phyloP scores from a whole-genome alignment of 2,329 filamentous ascomycete genomes.

The Pseudocercospora eumusae region DNA sequence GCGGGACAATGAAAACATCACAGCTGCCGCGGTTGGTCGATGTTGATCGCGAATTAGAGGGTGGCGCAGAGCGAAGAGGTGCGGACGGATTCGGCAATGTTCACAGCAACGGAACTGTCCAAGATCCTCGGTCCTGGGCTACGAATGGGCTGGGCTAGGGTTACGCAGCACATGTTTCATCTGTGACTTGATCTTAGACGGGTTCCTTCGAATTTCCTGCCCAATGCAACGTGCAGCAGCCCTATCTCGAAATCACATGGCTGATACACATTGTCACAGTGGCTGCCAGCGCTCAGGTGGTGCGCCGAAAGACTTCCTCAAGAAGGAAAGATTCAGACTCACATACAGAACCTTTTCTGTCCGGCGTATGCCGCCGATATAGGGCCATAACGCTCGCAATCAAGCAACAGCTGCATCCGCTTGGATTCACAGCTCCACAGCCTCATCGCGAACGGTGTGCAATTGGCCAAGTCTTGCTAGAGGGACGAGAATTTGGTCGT shows the following conservation, averaged over 20 bases:
- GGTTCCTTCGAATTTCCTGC: background rate
- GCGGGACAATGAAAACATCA: conserved; percentile 40
- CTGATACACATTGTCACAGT: conserved; percentile 22
- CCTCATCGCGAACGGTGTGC: conserved; percentile 51
- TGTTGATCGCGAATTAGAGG: conserved; percentile 69
- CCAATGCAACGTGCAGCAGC: background rate
- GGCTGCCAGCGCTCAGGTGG: conserved; percentile 62
- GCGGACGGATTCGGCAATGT: conserved; percentile 72
- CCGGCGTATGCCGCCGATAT: conserved; percentile 59
- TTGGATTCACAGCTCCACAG: conserved; percentile 58
- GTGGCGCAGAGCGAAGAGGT: conserved; percentile 49
- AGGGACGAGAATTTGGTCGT: conserved; percentile 67
- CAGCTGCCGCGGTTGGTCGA: conserved; percentile 73
- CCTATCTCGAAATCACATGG: background rate
- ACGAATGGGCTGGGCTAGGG: conserved; percentile 86
- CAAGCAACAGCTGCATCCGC: conserved; percentile 59
- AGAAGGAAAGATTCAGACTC: conserved; percentile 53
- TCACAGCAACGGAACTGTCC: conserved; percentile 83
- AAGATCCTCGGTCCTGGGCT: conserved; percentile 67
- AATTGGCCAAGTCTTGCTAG: conserved; percentile 60
- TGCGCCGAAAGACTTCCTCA: conserved; percentile 57
- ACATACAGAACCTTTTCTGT: conserved; percentile 56
- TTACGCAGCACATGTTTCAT: conserved; percentile 46
- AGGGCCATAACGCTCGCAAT: conserved; percentile 61
- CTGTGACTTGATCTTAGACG: background rate